A percentile compares a stretch with the other conserved stretches of the same genome.
phyloP scores from a whole-genome alignment of 805 yeast genomes.

The Kodamaea restingae region DNA sequence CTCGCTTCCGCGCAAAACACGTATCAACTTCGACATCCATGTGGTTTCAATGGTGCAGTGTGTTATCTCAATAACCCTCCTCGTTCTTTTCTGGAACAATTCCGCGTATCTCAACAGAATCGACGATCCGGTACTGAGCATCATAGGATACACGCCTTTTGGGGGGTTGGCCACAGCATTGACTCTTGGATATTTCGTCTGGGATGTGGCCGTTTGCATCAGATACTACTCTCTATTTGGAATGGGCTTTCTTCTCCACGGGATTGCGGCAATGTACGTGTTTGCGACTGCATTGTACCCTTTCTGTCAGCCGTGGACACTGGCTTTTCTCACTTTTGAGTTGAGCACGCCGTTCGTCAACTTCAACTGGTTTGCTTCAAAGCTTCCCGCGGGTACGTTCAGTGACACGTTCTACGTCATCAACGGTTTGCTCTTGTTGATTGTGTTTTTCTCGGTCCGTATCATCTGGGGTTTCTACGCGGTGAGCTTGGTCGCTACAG shows the following conservation, averaged over 20 bases:
- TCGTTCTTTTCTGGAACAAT: constrained; percentile 65
- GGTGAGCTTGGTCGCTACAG: constrained; percentile 46
- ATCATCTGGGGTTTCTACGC: constrained; percentile 86
- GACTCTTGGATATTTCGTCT: constrained; percentile 81
- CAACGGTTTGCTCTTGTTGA: constrained; percentile 70
- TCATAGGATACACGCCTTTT: constrained; percentile 71
- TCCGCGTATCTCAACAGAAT: constrained; percentile 36
- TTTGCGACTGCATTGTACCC: constrained; percentile 64
- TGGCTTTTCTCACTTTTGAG: constrained; percentile 81
- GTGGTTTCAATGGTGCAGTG: constrained; percentile 86
- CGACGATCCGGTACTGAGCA: constrained; percentile 38
- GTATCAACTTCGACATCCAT: constrained; percentile 83
- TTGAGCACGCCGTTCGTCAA: constrained; percentile 93
- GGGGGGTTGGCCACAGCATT: constrained; percentile 69
- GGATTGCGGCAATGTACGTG: constrained; percentile 73
- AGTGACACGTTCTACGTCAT: constrained; percentile 49
- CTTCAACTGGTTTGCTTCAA: constrained; percentile 83
- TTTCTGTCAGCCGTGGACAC: constrained; percentile 75
- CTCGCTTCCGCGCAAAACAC: constrained; percentile 40
- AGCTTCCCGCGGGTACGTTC: constrained; percentile 65
- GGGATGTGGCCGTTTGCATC: constrained; percentile 80
- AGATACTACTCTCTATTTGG: constrained; percentile 69
- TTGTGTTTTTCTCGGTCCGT: constrained; percentile 71
- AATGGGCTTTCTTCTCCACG: constrained; percentile 76
- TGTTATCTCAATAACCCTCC: constrained; percentile 52